Conservation (phyloP, 257 asterid genomes). For the Fraxinus pennsylvanica region DNA sequence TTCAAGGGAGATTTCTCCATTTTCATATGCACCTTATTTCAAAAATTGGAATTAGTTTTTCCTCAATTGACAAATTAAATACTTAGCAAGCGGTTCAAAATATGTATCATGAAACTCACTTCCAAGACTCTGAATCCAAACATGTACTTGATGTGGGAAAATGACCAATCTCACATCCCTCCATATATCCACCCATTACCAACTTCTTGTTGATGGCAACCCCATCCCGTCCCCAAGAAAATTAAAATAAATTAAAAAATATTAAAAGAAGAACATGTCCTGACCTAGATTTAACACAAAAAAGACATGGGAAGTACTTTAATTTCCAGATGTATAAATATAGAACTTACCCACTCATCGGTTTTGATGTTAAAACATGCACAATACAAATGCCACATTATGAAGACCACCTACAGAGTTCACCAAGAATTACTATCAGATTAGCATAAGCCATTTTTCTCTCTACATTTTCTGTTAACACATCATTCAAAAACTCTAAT, state of each 20-base stretch:
- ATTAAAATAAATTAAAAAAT: too few species aligned
- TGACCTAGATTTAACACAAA: too few species aligned
- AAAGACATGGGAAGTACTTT: too few species aligned
- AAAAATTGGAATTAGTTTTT: neutral
- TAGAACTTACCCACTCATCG: constrained; percentile 55
- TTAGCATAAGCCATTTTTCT: neutral
- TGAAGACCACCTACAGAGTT: constrained; percentile 44
- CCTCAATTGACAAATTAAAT: neutral
- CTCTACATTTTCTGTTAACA: too few species aligned
- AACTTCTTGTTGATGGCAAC: neutral
- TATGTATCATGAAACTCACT: neutral
- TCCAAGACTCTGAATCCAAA: neutral
- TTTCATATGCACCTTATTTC: too few species aligned
- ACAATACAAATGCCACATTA: constrained; percentile 51
- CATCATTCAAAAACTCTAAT: neutral
- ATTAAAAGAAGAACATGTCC: too few species aligned
- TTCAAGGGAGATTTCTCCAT: too few species aligned
- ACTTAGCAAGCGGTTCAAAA: neutral
- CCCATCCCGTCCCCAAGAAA: neutral
- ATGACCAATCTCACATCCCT: neutral
- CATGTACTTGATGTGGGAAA: neutral
- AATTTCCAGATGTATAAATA: too few species aligned
- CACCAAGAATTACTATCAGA: constrained; percentile 9
- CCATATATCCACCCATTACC: neutral
- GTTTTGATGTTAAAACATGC: constrained; percentile 54